These are phyloP conservation scores for Tubosaeta brunneosetosa DNA, from an alignment of 768 basidiomycete species.

Conservation along the genomic window DNA sequence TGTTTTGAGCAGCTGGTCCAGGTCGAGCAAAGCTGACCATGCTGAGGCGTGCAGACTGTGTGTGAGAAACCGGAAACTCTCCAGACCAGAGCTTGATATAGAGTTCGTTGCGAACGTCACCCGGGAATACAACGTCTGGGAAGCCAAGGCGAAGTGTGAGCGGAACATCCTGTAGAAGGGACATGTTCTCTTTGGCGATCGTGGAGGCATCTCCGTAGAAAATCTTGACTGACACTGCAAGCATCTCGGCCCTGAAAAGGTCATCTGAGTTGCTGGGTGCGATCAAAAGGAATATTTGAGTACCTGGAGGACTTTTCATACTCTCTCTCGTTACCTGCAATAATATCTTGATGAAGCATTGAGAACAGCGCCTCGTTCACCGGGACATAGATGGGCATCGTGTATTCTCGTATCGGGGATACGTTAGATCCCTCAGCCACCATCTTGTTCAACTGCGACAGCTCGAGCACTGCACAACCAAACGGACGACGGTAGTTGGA, in stretches of 20 bases:
- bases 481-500: constrained; percentile 78
- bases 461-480: constrained; percentile 90
- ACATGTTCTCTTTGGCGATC: constrained; percentile 79
- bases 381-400: constrained; percentile 85
- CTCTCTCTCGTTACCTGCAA: constrained; percentile 70
- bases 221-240: constrained; percentile 80
- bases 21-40: constrained; percentile 59
- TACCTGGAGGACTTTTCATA: constrained; percentile 81
- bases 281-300: constrained; percentile 16
- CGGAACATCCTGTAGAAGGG: constrained; percentile 75
- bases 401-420: constrained; percentile 65
- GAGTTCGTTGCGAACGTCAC: constrained; percentile 87
- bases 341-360: constrained; percentile 93
- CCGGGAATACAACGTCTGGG: constrained; percentile 94
- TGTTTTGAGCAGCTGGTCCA: constrained; percentile 47
- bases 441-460: constrained; percentile 71
- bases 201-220: constrained; percentile 79
- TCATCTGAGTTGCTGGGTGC: constrained; percentile 1
- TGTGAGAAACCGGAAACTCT: constrained; percentile 63
- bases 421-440: constrained; percentile 59
- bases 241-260: constrained; percentile 66
- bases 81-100: constrained; percentile 97
- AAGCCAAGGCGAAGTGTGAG: constrained; percentile 87
- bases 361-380: constrained; percentile 82
- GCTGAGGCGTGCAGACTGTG: constrained; percentile 49